These are phyloP conservation scores for Cyberlindnera meyerae DNA, from an alignment of 805 yeast species.

Conservation along the genomic window DNA sequence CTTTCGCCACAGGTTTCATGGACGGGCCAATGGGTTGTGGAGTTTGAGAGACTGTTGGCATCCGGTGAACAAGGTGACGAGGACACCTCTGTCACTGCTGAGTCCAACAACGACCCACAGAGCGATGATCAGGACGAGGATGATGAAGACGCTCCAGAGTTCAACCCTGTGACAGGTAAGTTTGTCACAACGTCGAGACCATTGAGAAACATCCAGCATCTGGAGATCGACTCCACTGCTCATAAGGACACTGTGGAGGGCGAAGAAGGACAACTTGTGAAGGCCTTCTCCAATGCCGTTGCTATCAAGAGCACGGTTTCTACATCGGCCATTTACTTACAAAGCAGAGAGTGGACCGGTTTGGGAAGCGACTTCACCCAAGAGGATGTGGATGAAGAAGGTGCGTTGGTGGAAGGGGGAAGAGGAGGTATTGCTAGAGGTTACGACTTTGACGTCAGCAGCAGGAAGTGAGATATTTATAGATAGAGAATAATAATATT, in stretches of 20 bases:
- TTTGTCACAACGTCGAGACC: constrained; percentile 70
- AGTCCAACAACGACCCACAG: constrained; percentile 10
- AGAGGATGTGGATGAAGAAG: constrained; percentile 42
- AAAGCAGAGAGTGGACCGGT: constrained; percentile 79
- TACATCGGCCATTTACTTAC: constrained; percentile 77
- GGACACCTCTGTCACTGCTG: constrained; percentile 21
- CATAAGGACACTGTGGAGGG: constrained; percentile 8
- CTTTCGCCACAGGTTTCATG: constrained; percentile 70
- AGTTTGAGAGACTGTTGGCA: constrained; percentile 52
- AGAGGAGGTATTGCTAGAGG: constrained; percentile 87
- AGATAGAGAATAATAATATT: background rate
- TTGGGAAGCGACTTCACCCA: constrained; percentile 74
- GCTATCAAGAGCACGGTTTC: constrained; percentile 76
- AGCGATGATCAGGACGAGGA: constrained; percentile 28
- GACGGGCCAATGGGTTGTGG: constrained; percentile 93
- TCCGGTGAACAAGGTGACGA: constrained; percentile 32
- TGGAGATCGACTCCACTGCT: constrained; percentile 47
- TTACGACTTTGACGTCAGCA: constrained; percentile 43
- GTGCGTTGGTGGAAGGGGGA: constrained; percentile 81
- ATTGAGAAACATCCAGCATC: constrained; percentile 57
- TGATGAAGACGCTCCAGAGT: constrained; percentile 67
- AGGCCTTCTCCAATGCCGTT: constrained; percentile 53
- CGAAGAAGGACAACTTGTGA: constrained; percentile 34
- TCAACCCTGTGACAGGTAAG: constrained; percentile 84
- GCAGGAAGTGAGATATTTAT: constrained; percentile 1